Evolutionary conservation across 2,329 filamentous ascomycete genomes (phyloP).

Genomic region (Cercospora beticola): DNA sequence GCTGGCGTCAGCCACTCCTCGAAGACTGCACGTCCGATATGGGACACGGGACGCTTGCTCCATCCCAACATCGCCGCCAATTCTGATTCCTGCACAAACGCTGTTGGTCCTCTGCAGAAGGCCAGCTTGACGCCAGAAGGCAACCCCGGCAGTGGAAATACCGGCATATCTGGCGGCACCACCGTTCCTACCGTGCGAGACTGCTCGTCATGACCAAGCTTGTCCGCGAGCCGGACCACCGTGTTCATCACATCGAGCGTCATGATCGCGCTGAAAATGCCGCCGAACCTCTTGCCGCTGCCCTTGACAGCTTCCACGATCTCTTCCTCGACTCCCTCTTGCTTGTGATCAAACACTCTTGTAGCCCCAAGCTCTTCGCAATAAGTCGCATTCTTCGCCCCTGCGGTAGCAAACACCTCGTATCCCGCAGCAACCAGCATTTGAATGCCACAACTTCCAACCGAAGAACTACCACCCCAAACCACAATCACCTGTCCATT

Average conservation of each 20-base stretch:
- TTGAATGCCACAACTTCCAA: too few species aligned
- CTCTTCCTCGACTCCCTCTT: neutral
- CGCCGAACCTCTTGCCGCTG: neutral
- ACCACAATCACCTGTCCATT: too few species aligned
- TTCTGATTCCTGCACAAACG: too few species aligned
- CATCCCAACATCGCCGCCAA: too few species aligned
- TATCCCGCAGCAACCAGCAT: neutral
- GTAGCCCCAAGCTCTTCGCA: neutral
- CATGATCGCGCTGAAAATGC: neutral
- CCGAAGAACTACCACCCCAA: too few species aligned
- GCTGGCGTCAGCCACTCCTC: constrained; percentile 36
- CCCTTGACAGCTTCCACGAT: neutral
- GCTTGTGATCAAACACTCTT: neutral
- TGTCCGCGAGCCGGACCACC: neutral
- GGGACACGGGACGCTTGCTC: too few species aligned
- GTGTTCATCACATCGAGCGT: neutral
- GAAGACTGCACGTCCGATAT: too few species aligned
- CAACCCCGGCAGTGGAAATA: too few species aligned
- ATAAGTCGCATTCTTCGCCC: neutral
- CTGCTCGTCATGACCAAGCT: neutral
- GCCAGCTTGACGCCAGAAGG: too few species aligned
- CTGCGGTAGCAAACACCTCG: neutral
- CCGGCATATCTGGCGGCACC: too few species aligned
- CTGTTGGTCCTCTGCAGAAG: too few species aligned
- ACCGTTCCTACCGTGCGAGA: too few species aligned